phyloP scores from a whole-genome alignment of 139 green algal genomes.

The Coccomyxa sp. region DNA sequence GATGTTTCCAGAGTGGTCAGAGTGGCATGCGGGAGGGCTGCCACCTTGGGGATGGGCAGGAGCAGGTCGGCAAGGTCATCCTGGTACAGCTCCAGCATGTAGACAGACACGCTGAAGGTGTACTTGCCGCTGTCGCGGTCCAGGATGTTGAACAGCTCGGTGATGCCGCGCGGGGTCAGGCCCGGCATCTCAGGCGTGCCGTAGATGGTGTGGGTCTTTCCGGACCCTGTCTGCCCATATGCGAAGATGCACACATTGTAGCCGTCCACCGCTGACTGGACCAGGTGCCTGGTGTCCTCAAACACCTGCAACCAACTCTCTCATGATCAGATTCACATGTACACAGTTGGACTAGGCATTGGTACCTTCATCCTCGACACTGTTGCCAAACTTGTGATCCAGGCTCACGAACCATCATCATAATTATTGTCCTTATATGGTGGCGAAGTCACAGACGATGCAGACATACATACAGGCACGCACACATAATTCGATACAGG shows the following conservation, averaged over 20 bases:
- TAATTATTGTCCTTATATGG: too few species aligned
- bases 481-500: too few species aligned
- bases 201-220: slow-evolving; percentile 94
- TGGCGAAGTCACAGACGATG: too few species aligned
- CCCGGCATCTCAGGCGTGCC: slow-evolving; percentile 60
- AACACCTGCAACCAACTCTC: slow-evolving; percentile 62
- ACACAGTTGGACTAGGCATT: background rate
- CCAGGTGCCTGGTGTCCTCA: slow-evolving; percentile 93
- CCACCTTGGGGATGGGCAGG: slow-evolving; percentile 19
- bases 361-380: background rate
- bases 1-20: too few species aligned
- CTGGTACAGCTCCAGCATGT: slow-evolving; percentile 98
- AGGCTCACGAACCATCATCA: too few species aligned
- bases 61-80: slow-evolving; percentile 85
- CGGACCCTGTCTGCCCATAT: slow-evolving; percentile 39
- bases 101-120: slow-evolving; percentile 74
- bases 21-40: too few species aligned
- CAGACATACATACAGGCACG: too few species aligned
- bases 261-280: slow-evolving; percentile 89
- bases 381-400: background rate
- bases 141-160: slow-evolving; percentile 74
- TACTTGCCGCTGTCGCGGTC: slow-evolving; percentile 66
- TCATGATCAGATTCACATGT: too few species aligned
- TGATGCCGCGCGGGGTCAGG: slow-evolving; percentile 81
- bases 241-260: slow-evolving; percentile 73